phyloP scores from a whole-genome alignment of 139 green algal species.

The Coelastrella sp. region DNA sequence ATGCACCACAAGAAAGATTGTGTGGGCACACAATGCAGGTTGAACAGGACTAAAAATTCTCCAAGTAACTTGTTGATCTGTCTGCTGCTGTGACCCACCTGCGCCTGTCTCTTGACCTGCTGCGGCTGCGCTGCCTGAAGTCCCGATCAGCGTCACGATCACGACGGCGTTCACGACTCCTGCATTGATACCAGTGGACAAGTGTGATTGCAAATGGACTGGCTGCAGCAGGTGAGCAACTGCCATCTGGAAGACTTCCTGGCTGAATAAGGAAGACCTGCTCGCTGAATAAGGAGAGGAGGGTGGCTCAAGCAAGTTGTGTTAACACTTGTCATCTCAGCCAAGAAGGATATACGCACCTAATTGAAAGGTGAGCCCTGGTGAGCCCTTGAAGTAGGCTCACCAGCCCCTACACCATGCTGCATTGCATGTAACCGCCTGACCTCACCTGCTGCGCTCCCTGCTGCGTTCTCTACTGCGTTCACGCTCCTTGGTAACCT shows the following conservation, averaged over 20 bases:
- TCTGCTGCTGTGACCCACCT: conserved; percentile 6
- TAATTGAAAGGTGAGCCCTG: too few relatives aligned
- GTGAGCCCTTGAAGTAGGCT: background rate
- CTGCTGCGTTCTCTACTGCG: conserved; percentile 24
- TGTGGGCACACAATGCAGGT: too few relatives aligned
- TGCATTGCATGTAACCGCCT: background rate
- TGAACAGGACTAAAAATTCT: background rate
- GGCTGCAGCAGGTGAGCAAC: background rate
- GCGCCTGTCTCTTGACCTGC: conserved; percentile 28
- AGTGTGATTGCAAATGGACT: background rate
- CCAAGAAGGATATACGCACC: too few relatives aligned
- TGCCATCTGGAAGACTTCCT: background rate
- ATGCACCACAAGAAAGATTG: too few relatives aligned
- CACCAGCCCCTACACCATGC: background rate
- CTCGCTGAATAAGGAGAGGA: too few relatives aligned
- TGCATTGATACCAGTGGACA: background rate
- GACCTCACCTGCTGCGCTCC: conserved; percentile 22
- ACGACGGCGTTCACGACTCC: conserved; percentile 13
- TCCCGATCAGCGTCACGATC: conserved; percentile 1
- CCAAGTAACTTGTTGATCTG: background rate
- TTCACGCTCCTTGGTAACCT: background rate
- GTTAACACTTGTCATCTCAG: too few relatives aligned
- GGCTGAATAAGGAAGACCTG: too few relatives aligned
- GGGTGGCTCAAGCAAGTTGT: too few relatives aligned
- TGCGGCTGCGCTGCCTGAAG: conserved; percentile 20